Conservation (phyloP, 1,284 basidiomycete genomes). For the Porodaedalea pini region DNA sequence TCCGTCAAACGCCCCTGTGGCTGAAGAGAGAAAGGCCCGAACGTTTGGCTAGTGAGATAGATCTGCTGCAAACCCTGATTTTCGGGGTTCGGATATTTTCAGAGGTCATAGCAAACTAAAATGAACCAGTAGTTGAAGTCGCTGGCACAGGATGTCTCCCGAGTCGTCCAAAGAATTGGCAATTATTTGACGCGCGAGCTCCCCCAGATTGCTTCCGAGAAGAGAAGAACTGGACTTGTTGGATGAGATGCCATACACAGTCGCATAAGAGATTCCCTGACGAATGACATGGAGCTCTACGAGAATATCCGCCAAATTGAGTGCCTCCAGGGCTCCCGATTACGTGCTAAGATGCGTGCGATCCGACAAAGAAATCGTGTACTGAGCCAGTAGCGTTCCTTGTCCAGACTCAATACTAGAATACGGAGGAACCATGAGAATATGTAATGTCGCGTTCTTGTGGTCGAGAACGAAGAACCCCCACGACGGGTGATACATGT, state of each 20-base stretch:
- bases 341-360: background rate
- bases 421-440: too few species aligned
- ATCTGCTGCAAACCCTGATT: background rate
- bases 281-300: background rate
- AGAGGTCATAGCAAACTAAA: background rate
- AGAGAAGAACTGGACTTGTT: background rate
- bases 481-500: too few species aligned
- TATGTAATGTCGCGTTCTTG: too few species aligned
- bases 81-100: background rate
- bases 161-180: too few species aligned
- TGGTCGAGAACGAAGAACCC: too few species aligned
- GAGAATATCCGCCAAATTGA: background rate
- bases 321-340: background rate
- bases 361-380: background rate
- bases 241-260: background rate
- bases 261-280: background rate
- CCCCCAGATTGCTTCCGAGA: background rate
- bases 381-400: background rate
- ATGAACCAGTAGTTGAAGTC: background rate
- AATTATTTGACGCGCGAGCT: background rate
- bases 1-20: too few species aligned
- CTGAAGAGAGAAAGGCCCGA: background rate
- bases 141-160: too few species aligned
- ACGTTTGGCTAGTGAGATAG: background rate
- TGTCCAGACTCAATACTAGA: background rate